Evolutionary conservation across 2,329 filamentous ascomycete genomes (phyloP).

Genomic region (Trichoderma lentiforme): DNA sequence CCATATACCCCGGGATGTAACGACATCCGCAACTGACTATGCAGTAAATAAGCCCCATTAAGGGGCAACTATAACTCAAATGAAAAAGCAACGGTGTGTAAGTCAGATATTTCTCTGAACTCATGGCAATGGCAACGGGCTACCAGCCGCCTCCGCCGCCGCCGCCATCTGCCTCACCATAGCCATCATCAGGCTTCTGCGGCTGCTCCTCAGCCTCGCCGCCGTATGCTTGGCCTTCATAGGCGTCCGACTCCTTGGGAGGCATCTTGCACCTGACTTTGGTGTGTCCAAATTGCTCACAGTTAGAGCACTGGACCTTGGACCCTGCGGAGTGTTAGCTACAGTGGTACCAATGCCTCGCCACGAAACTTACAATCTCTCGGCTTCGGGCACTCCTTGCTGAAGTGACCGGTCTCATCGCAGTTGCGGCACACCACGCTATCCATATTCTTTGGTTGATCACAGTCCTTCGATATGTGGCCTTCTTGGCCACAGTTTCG

Average conservation of each 20-base stretch:
- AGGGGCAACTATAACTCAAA: background rate
- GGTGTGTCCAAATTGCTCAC: constrained; percentile 39
- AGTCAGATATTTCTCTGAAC: background rate
- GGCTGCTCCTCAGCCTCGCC: background rate
- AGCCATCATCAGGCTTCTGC: background rate
- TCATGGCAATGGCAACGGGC: background rate
- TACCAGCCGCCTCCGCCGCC: constrained; percentile 13
- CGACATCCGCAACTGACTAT: background rate
- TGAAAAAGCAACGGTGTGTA: background rate
- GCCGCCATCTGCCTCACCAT: background rate
- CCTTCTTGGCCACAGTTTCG: constrained; percentile 64
- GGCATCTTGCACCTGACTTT: constrained; percentile 38
- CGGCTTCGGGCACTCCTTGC: constrained; percentile 61
- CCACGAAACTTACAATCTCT: constrained; percentile 34
- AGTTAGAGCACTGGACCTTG: constrained; percentile 40
- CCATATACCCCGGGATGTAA: background rate
- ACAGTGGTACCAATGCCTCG: background rate
- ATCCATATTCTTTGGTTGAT: constrained; percentile 42
- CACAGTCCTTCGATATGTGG: constrained; percentile 53
- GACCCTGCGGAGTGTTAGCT: constrained; percentile 29
- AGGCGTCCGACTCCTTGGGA: constrained; percentile 18
- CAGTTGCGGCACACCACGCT: constrained; percentile 60
- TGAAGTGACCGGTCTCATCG: constrained; percentile 56
- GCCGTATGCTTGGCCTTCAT: background rate
- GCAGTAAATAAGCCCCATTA: background rate